Base-by-base conservation (phyloP, 768 basidiomycete genomes). In the Leucocoprinus birnbaumii region DNA sequence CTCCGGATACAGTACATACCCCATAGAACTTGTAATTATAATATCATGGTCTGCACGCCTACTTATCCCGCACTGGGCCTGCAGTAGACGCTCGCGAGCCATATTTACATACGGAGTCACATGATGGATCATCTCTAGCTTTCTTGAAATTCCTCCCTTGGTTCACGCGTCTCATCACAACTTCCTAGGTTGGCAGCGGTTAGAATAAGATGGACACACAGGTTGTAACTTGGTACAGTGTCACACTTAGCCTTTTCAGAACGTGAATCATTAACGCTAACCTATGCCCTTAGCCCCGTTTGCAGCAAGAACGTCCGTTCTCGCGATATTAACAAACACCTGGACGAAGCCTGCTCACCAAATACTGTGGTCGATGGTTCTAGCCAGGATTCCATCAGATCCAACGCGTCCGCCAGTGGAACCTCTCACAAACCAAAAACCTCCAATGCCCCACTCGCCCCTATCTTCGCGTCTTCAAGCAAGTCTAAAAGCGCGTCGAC, bases 211-310 rank as follows among this genome's bases (percentile, higher is more conserved):
- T 55, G 54, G 47, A 55, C 11, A 24, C 31, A 13, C 54, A 42
- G 25, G 31, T 48, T 40, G 54, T 55, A 13, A 55, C 18, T 10
- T 55, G 54, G 54, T 55, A 48, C 16, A 5, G 5, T 11, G 11
- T 38, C 38, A 38, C 16, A 13, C 38, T 27, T 24, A 8, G 16
- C 13, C 1, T 26, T 25, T 40, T 26, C 14, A 25, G 16, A 8
- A 19, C n/a, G 7, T 27, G 47, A n/a, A 34, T 3, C 34, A 19
- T 48, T 48, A 21, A 48, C 35, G 11, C 21, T n/a, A 13, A 26
- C 52, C 19, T n/a, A n/a, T n/a, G n/a, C n/a, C n/a, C n/a, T n/a
- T 54, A 83, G 82, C 51, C 82, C 82, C 11, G 72, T 80, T 44
- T 84, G 82, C 62, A 73, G 71, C 4, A 67, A 65, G 44, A 56